Conservation (phyloP, 176 grass and related monocot species). For the Aegilops speltoides region DNA sequence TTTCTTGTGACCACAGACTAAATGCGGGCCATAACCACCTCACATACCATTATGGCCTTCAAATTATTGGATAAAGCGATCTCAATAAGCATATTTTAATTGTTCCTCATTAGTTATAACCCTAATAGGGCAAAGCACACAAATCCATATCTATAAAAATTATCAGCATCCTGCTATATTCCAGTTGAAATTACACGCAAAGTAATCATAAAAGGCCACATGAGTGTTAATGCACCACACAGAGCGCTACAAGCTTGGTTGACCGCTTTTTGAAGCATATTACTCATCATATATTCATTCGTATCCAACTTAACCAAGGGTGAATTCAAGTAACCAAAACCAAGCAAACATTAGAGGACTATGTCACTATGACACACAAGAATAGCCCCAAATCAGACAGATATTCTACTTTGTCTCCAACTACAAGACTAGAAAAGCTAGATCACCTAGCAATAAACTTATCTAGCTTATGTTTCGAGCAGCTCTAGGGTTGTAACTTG, state of each 20-base stretch:
- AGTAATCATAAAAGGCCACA: background rate
- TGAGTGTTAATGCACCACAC: background rate
- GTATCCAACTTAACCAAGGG: constrained; percentile 10
- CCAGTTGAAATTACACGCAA: constrained; percentile 6
- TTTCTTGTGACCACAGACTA: background rate
- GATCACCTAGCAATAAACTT: background rate
- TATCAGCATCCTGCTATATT: background rate
- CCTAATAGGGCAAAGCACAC: background rate
- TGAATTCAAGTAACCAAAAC: background rate
- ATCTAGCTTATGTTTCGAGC: background rate
- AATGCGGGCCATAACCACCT: background rate
- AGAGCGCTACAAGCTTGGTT: background rate
- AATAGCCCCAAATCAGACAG: background rate
- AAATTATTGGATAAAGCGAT: background rate
- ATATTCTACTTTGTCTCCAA: background rate
- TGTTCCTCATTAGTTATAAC: background rate
- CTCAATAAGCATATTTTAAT: background rate
- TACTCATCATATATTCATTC: background rate
- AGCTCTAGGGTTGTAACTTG: background rate
- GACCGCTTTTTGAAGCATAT: background rate
- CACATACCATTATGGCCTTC: background rate
- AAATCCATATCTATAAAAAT: background rate
- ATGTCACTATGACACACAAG: background rate
- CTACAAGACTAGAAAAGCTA: background rate
- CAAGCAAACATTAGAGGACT: background rate